phyloP scores from a whole-genome alignment of 768 basidiomycete species.

The Calocybe gangraenosa region DNA sequence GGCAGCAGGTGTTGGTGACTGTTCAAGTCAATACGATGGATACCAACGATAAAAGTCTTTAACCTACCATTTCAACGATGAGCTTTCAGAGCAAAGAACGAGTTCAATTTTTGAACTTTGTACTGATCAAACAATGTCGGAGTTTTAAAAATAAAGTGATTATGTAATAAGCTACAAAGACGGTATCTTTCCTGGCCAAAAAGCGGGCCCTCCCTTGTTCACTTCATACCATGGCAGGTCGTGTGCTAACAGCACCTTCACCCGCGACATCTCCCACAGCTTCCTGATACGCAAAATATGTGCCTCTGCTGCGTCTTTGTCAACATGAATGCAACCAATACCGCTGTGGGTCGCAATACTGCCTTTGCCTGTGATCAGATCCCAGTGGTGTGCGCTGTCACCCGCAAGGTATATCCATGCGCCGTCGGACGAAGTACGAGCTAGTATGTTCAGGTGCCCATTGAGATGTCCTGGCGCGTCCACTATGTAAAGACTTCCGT shows the following conservation, averaged over 20 bases:
- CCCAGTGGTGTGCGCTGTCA: constrained; percentile 54
- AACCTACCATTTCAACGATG: too few species aligned
- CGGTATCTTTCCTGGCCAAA: constrained; percentile 24
- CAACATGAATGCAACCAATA: constrained; percentile 36
- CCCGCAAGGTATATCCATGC: constrained; percentile 54
- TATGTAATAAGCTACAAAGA: constrained; percentile 8
- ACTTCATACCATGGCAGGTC: constrained; percentile 48
- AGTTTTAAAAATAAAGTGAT: too few species aligned
- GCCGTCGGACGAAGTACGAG: constrained; percentile 48
- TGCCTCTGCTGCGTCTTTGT: constrained; percentile 38
- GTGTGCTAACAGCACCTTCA: constrained; percentile 49
- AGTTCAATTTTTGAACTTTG: too few species aligned
- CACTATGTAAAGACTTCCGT: constrained; percentile 56
- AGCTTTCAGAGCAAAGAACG: too few species aligned
- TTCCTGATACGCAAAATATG: constrained; percentile 31
- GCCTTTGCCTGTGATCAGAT: constrained; percentile 42
- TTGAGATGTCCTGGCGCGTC: constrained; percentile 54
- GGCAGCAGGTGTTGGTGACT: constrained; percentile 49
- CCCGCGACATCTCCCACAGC: constrained; percentile 32
- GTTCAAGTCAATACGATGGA: neutral
- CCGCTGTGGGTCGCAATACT: constrained; percentile 32
- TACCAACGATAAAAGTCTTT: too few species aligned
- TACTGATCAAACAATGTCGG: too few species aligned
- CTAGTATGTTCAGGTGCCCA: constrained; percentile 53
- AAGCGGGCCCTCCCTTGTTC: constrained; percentile 31